Evolutionary conservation across 176 grass and related monocot genomes (phyloP), one percentile per base, ranked within the genome.

Genomic region (Rhynchospora pubera): DNA sequence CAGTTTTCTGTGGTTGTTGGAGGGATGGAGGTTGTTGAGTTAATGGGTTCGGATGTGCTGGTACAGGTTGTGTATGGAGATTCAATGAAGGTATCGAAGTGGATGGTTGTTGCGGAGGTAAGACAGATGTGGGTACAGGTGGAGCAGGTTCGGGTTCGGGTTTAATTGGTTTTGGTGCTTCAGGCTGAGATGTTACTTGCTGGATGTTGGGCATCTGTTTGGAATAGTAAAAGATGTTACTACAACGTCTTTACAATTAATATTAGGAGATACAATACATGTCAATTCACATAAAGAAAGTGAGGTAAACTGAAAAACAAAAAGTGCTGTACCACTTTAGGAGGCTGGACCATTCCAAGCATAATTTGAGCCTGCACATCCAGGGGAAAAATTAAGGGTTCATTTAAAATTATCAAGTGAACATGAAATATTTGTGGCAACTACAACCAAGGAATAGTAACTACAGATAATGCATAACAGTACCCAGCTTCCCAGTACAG

Each of bases 341-440:
- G 93, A 45, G 89, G 84, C 79, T 99, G 88, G 43, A 99, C 91
- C 97, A 99, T 99, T 88, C 97, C 97, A 55, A 99, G 97, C 88
- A 96, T 89, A 59, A 99, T 86, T 89, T 99, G 97, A 5, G 87
- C 89, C 93, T 99, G 93, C 70, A 89, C 52, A 75, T 53, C 1
- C 22, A 24, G 14, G 46, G 69, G 19, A 53, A 28, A 65, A 64
- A 44, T 6, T 15, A 62, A 79, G 10, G 23, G 6, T 16, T 65
- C 13, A 68, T 79, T 5, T 77, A 22, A 58, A 2, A 63, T 60
- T 1, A 52, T 21, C 26, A 19, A 18, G 9, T 77, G 55, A 65
- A 43, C 50, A n/a, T n/a, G 39, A 55, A 65, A n/a, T 51, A 81
- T 21, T 21, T 47, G 14, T 62, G n/a, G 4, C 16, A 1, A 21